Conservation (phyloP, 2,329 filamentous ascomycete genomes). For the Whalleya microplaca region DNA sequence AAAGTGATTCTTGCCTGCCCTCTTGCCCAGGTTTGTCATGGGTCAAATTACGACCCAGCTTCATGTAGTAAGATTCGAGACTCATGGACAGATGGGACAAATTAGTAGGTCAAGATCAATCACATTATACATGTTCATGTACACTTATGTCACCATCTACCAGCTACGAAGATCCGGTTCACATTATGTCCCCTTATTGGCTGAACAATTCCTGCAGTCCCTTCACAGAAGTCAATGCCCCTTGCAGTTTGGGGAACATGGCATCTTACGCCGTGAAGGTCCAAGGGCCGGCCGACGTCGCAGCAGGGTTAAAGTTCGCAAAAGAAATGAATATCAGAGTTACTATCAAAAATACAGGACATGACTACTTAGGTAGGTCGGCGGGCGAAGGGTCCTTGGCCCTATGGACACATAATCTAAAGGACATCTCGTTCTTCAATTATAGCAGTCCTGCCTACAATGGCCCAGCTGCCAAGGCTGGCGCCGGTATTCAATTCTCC, state of each 20-base stretch:
- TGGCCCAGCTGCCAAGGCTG: conserved; percentile 31
- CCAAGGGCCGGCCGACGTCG: background rate
- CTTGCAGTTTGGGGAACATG: conserved; percentile 16
- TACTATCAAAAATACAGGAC: conserved; percentile 27
- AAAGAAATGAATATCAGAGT: conserved; percentile 20
- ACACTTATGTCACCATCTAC: background rate
- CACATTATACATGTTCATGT: too few species aligned
- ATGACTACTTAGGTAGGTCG: conserved; percentile 39
- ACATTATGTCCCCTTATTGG: conserved; percentile 23
- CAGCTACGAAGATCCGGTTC: conserved; percentile 13
- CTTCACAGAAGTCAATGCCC: background rate
- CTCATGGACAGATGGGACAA: too few species aligned
- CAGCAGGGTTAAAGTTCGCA: conserved; percentile 18
- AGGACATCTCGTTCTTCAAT: conserved; percentile 25
- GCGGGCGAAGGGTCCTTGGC: conserved; percentile 35
- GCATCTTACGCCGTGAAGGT: conserved; percentile 18
- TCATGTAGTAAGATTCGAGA: too few species aligned
- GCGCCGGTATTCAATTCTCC: conserved; percentile 14
- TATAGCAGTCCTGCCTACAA: conserved; percentile 15
- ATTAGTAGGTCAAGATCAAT: too few species aligned
- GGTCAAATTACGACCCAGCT: too few species aligned
- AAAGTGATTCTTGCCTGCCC: too few species aligned
- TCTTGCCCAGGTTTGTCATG: too few species aligned
- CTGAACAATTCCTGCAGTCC: conserved; percentile 25
- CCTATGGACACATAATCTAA: conserved; percentile 39